These are phyloP conservation scores for Arachis stenosperma DNA, from an alignment of 306 rosid species.

Conservation along the genomic window DNA sequence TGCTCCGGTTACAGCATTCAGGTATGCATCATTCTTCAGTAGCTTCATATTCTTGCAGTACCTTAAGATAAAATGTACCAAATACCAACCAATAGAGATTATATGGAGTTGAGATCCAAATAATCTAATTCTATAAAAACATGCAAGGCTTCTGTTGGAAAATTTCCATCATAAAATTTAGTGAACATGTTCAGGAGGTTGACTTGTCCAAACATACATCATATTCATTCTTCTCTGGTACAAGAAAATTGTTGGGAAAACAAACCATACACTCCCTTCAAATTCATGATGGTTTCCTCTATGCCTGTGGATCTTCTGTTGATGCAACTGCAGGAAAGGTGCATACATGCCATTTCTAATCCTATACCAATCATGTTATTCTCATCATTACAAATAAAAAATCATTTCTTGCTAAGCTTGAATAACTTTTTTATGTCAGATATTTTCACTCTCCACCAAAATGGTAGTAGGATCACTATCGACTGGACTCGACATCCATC, in stretches of 20 bases:
- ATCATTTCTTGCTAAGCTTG: conserved; percentile 23
- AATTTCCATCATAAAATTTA: conserved; percentile 26
- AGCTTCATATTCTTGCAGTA: conserved; percentile 11
- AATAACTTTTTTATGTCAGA: conserved; percentile 41
- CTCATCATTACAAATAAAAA: not conserved
- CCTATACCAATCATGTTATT: conserved; percentile 1
- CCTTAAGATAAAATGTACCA: conserved; percentile 27
- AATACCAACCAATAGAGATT: conserved; percentile 12
- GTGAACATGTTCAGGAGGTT: conserved; percentile 68
- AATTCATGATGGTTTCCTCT: conserved; percentile 64
- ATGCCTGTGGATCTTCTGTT: conserved; percentile 74
- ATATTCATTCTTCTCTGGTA: conserved; percentile 73
- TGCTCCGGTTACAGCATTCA: conserved; percentile 84
- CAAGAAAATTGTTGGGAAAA: conserved; percentile 79
- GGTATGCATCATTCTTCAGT: conserved; percentile 49
- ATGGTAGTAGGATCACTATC: conserved; percentile 68
- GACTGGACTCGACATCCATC: conserved; percentile 72
- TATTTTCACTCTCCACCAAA: conserved; percentile 69
- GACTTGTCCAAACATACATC: conserved; percentile 63
- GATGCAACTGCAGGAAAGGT: conserved; percentile 85
- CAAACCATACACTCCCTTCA: conserved; percentile 75
- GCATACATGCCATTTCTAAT: conserved; percentile 34
- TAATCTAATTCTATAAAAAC: conserved; percentile 7
- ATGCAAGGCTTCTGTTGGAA: conserved; percentile 23
- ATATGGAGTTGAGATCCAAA: conserved; percentile 20